Evolutionary conservation across 2,329 filamentous ascomycete genomes (phyloP).

Genomic region (Aspergillus quadrilineatus): DNA sequence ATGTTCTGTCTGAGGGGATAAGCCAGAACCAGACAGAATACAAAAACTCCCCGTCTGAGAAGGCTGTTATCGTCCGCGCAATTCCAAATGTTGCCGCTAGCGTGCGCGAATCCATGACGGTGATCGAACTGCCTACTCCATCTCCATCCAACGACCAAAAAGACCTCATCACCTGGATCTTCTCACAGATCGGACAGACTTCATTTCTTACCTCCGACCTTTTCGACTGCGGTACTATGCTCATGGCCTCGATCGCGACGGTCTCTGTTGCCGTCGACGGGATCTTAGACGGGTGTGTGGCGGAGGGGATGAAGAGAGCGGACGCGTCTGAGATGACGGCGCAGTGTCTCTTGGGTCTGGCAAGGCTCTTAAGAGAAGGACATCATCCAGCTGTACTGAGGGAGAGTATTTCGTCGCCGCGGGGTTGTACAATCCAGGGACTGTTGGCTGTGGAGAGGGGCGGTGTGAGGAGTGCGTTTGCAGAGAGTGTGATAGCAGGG

Average conservation of each 20-base stretch:
- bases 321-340: slow-evolving; percentile 63
- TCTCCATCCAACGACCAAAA: not conserved
- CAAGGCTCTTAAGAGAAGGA: slow-evolving; percentile 55
- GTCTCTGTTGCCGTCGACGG: slow-evolving; percentile 61
- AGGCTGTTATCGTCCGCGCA: slow-evolving; percentile 36
- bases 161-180: slow-evolving; percentile 50
- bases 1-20: slow-evolving; percentile 21
- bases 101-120: slow-evolving; percentile 48
- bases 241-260: slow-evolving; percentile 62
- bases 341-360: slow-evolving; percentile 23
- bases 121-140: slow-evolving; percentile 41
- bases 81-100: slow-evolving; percentile 49
- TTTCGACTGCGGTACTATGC: slow-evolving; percentile 57
- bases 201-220: slow-evolving; percentile 51
- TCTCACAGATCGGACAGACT: slow-evolving; percentile 51
- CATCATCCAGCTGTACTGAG: slow-evolving; percentile 61
- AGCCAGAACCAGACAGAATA: too few species aligned
- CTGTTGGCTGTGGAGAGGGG: slow-evolving; percentile 60
- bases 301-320: slow-evolving; percentile 60
- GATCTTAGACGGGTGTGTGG: slow-evolving; percentile 61
- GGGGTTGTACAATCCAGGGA: slow-evolving; percentile 63
- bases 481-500: slow-evolving; percentile 49
- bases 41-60: too few species aligned
- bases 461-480: slow-evolving; percentile 54
- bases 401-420: slow-evolving; percentile 62